Percentiles rank a stretch among this genome's conserved stretches.
Evolutionary conservation across 495 filamentous ascomycete species (phyloP).

Genomic region (Xylaria nigripes): DNA sequence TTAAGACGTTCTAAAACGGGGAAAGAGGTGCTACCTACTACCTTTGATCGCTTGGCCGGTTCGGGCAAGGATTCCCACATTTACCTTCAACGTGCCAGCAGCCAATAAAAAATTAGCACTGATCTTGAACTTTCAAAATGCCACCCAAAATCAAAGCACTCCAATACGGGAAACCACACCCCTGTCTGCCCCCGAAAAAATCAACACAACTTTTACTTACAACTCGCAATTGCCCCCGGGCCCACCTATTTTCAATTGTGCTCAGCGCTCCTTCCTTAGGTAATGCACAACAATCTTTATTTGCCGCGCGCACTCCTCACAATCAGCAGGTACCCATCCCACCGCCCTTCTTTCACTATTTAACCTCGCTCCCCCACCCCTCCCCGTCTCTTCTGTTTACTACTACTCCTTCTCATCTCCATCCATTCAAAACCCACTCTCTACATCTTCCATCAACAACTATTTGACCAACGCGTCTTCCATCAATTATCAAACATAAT

Average conservation of each 20-base stretch:
- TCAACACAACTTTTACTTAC: conserved; percentile 15
- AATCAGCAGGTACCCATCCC: conserved; percentile 36
- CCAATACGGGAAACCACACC: conserved; percentile 24
- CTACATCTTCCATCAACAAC: conserved; percentile 37
- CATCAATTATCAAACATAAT: conserved; percentile 33
- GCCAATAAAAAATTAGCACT: conserved; percentile 27
- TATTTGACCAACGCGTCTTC: conserved; percentile 32
- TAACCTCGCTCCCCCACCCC: conserved; percentile 44
- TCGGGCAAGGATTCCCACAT: not conserved
- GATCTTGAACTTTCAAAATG: conserved; percentile 10
- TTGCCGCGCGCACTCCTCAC: conserved; percentile 16
- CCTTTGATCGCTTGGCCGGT: conserved; percentile 1
- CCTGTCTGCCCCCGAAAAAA: conserved; percentile 27
- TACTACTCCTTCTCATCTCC: conserved; percentile 38
- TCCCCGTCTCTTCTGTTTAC: conserved; percentile 21
- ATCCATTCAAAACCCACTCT: conserved; percentile 28
- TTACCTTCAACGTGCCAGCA: not conserved
- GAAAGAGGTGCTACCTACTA: not conserved
- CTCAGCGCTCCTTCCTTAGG: not conserved
- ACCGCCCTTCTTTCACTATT: conserved; percentile 22
- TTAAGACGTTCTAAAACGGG: not conserved
- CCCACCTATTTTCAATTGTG: not conserved
- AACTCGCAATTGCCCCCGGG: conserved; percentile 8
- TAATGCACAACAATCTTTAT: not conserved
- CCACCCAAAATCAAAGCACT: conserved; percentile 24